Evolutionary conservation across 179 eudicot species (phyloP), one percentile per base, ranked within the genome.

Genomic region (Silene coronaria): DNA sequence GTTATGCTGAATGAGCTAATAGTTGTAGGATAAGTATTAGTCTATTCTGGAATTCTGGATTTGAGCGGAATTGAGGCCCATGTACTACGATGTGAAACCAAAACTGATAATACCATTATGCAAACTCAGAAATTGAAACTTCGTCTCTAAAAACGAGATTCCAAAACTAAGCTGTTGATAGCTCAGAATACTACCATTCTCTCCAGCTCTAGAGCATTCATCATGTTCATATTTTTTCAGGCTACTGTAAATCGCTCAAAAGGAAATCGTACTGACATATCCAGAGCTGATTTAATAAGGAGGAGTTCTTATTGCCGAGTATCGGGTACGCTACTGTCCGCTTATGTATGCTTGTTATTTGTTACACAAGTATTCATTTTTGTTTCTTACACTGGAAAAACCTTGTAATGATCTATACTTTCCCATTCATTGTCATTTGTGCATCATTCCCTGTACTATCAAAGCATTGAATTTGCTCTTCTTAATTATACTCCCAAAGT

Each of bases 241-340:
- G 90, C 89, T 61, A 87, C 89, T 48, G 92, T 90, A 38, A 90
- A 88, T 80, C 86, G 96, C 67, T 87, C 96, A 45, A 90, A 90
- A 75, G 91, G 96, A 36, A 90, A 87, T 69, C 90, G 91, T 7
- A 87, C 92, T 34, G 91, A 90, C 81, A 80, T 90, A 65, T 85
- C 96, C 42, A 86, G 73, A 74, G 86, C 92, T 51, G 91, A 89
- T 53, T 88, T 90, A 61, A 89, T 89, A 77, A 85, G 81, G 74
- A 89, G 76, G 82, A 90, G 96, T 78, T 87, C 96, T 36, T 89
- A 86, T 74, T 89, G 91, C 81, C 83, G 89, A 71, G 91, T 89
- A 77, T 83, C 90, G 80, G 95, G 94, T 90, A 80, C 16, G 24
- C 22, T 22, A 0, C 16, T 66, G 1, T 13, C 48, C 11, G 3